phyloP scores from a whole-genome alignment of 75 land plant species.

The Selaginella moellendorffii region DNA sequence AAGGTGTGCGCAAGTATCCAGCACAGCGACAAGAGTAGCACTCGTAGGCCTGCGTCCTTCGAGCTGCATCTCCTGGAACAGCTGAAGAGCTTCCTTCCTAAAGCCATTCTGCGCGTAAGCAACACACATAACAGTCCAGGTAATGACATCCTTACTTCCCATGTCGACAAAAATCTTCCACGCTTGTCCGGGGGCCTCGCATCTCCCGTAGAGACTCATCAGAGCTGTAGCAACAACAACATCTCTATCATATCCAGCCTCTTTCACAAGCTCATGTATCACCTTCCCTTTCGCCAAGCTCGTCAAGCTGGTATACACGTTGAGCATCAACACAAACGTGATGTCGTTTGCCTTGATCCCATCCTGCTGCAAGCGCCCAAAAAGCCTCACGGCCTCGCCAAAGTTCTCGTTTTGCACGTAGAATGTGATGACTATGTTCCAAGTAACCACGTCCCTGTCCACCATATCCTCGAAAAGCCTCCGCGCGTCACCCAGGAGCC shows the following conservation, averaged over 20 bases:
- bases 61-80: conserved; percentile 6
- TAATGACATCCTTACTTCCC: background rate
- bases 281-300: background rate
- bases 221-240: background rate
- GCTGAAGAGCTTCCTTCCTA: conserved; percentile 1
- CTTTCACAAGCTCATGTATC: background rate
- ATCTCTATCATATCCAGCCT: background rate
- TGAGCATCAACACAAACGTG: background rate
- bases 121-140: background rate
- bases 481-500: background rate
- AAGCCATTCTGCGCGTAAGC: conserved; percentile 1
- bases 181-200: background rate
- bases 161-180: background rate
- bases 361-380: background rate
- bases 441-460: background rate
- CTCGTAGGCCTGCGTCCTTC: background rate
- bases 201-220: conserved; percentile 1
- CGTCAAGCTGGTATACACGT: background rate
- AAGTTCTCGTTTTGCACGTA: background rate
- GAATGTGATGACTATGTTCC: background rate
- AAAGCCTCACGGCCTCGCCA: background rate
- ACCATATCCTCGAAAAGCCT: background rate
- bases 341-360: background rate
- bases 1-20: conserved; percentile 1
- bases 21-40: background rate